phyloP scores from a whole-genome alignment of 129 eudicot genomes.

The Pseudognaphalium luteoalbum region DNA sequence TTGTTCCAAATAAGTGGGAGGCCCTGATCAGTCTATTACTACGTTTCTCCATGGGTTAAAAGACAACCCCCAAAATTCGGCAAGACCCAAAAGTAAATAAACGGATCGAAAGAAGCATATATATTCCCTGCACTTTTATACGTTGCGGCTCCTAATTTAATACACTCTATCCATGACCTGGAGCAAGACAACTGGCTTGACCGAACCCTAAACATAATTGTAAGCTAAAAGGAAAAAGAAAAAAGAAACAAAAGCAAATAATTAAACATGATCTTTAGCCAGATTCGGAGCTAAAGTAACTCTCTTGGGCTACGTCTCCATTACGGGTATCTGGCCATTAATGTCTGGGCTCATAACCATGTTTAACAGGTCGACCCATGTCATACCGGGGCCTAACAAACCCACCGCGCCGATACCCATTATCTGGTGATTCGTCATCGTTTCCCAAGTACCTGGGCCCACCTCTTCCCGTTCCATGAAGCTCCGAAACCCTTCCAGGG shows the following conservation, averaged over 20 bases:
- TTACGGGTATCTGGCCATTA: background rate
- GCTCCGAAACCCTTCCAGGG: conserved; percentile 33
- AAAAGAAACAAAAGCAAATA: background rate
- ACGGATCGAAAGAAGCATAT: background rate
- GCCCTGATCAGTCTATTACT: conserved; percentile 12
- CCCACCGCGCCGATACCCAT: conserved; percentile 33
- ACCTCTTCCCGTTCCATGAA: conserved; percentile 25
- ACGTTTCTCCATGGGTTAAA: background rate
- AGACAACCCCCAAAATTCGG: background rate
- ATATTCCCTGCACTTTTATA: background rate
- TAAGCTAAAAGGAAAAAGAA: background rate
- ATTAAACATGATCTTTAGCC: background rate
- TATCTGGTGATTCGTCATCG: conserved; percentile 22
- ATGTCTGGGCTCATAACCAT: background rate
- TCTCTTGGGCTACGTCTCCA: background rate
- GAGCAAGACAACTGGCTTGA: background rate
- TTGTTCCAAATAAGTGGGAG: conserved; percentile 3
- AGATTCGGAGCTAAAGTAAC: background rate
- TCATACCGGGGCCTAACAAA: conserved; percentile 23
- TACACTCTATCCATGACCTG: background rate
- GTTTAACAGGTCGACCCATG: conserved; percentile 22
- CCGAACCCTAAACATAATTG: background rate
- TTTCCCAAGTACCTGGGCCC: conserved; percentile 24
- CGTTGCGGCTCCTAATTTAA: background rate
- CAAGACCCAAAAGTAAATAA: background rate